phyloP scores from a whole-genome alignment of 768 basidiomycete species.

The Amanita pseudoporphyria region DNA sequence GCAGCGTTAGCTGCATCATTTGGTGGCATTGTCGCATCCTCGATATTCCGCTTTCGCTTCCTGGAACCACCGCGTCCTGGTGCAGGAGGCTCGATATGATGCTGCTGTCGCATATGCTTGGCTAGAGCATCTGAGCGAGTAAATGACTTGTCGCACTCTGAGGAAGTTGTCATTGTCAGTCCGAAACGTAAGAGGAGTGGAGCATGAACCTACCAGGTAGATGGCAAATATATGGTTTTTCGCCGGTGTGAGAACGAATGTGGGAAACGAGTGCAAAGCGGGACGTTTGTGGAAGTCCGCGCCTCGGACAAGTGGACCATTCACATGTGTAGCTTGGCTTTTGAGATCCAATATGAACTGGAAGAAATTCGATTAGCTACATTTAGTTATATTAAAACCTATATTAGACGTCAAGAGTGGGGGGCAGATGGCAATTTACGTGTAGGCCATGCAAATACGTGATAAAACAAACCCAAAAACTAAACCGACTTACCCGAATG shows the following conservation, averaged over 20 bases:
- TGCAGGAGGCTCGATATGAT: constrained; percentile 65
- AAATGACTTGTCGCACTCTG: constrained; percentile 93
- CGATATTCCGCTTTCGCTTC: constrained; percentile 56
- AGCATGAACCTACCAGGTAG: constrained; percentile 49
- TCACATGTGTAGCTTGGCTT: constrained; percentile 85
- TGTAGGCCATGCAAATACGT: background rate
- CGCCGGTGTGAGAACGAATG: constrained; percentile 87
- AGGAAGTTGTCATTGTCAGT: constrained; percentile 7
- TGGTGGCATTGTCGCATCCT: constrained; percentile 23
- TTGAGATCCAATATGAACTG: constrained; percentile 76
- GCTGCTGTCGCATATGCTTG: constrained; percentile 87
- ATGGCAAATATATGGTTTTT: constrained; percentile 84
- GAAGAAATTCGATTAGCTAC: constrained; percentile 5
- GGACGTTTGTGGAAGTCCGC: constrained; percentile 78
- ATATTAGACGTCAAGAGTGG: constrained; percentile 1
- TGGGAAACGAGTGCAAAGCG: constrained; percentile 88
- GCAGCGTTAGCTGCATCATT: constrained; percentile 16
- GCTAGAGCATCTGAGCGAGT: constrained; percentile 90
- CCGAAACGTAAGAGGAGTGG: background rate
- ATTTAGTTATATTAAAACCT: background rate
- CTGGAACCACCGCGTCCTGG: constrained; percentile 63
- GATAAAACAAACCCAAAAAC: constrained; percentile 1
- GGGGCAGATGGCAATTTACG: background rate
- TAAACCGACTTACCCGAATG: constrained; percentile 52
- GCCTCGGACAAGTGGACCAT: constrained; percentile 75